Percentiles rank a stretch among this genome's conserved stretches.
phyloP scores from a whole-genome alignment of 2,329 filamentous ascomycete genomes.

The Curvularia eragrostidis region DNA sequence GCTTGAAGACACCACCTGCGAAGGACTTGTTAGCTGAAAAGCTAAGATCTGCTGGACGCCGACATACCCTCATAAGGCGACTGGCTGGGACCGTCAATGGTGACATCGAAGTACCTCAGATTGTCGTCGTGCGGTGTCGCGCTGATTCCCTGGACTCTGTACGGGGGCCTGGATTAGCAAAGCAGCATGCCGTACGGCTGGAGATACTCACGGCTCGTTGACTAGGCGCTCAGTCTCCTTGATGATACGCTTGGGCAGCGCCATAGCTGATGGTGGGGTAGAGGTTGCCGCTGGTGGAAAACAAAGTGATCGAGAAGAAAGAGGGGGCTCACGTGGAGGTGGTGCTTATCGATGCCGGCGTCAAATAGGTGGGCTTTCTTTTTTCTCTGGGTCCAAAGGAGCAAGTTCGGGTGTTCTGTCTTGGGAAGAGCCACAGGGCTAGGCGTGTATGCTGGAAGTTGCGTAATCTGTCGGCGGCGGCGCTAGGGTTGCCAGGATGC shows the following conservation, averaged over 20 bases:
- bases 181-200: not conserved
- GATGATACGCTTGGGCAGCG: slow-evolving; percentile 93
- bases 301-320: slow-evolving; percentile 2
- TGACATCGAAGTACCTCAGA: slow-evolving; percentile 96
- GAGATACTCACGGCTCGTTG: slow-evolving; percentile 81
- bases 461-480: slow-evolving; percentile 12
- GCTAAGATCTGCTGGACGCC: not conserved
- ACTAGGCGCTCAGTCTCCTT: slow-evolving; percentile 98
- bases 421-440: slow-evolving; percentile 7
- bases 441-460: slow-evolving; percentile 18
- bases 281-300: slow-evolving; percentile 2
- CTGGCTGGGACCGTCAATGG: slow-evolving; percentile 88
- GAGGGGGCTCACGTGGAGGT: not conserved
- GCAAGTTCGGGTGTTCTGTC: slow-evolving; percentile 8
- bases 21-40: slow-evolving; percentile 15
- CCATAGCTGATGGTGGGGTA: slow-evolving; percentile 51
- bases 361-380: slow-evolving; percentile 1
- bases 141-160: slow-evolving; percentile 92
- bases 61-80: slow-evolving; percentile 92
- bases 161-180: slow-evolving; percentile 14
- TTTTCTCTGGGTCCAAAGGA: slow-evolving; percentile 1
- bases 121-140: slow-evolving; percentile 97
- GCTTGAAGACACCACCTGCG: slow-evolving; percentile 84
- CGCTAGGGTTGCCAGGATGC: slow-evolving; percentile 4
- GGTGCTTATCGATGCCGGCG: not conserved